phyloP scores from a whole-genome alignment of 1,139 yeast genomes.

The Magnusiomyces tetraspermus region DNA sequence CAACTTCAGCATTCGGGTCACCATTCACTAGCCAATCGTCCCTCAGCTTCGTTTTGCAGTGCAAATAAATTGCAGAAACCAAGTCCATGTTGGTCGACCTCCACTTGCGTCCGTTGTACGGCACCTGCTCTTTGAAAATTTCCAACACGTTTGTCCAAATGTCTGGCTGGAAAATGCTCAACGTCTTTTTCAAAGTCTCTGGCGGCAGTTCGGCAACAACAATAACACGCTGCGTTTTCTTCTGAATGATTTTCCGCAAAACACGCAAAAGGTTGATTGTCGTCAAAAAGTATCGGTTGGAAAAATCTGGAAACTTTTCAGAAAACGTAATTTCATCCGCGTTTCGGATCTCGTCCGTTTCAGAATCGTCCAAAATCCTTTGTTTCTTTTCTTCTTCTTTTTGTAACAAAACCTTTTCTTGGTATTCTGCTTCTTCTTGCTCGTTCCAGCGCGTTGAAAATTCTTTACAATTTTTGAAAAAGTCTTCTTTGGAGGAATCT shows the following conservation, averaged over 20 bases:
- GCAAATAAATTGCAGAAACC: constrained; percentile 75
- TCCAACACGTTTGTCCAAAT: constrained; percentile 63
- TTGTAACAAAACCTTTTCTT: constrained; percentile 10
- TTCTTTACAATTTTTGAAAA: constrained; percentile 39
- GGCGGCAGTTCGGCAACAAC: constrained; percentile 37
- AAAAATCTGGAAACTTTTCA: constrained; percentile 19
- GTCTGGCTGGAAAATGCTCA: constrained; percentile 46
- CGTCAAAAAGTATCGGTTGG: constrained; percentile 28
- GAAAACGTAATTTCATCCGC: not conserved
- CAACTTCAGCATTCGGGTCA: constrained; percentile 66
- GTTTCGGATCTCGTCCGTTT: not conserved
- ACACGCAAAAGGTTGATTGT: constrained; percentile 31
- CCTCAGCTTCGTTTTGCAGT: constrained; percentile 58
- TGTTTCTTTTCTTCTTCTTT: not conserved
- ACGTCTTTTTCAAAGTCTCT: constrained; percentile 33
- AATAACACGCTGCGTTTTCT: constrained; percentile 36
- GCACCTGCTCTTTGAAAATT: constrained; percentile 66
- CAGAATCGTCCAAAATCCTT: not conserved
- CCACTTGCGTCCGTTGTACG: constrained; percentile 94
- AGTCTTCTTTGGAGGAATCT: constrained; percentile 35
- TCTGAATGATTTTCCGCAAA: constrained; percentile 30
- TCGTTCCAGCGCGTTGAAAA: constrained; percentile 18
- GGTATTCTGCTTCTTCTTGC: constrained; percentile 4
- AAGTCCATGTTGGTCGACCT: constrained; percentile 86
- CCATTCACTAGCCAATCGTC: constrained; percentile 89